phyloP scores from a whole-genome alignment of 73 alveolate species.

The Symbiodinium pilosum region DNA sequence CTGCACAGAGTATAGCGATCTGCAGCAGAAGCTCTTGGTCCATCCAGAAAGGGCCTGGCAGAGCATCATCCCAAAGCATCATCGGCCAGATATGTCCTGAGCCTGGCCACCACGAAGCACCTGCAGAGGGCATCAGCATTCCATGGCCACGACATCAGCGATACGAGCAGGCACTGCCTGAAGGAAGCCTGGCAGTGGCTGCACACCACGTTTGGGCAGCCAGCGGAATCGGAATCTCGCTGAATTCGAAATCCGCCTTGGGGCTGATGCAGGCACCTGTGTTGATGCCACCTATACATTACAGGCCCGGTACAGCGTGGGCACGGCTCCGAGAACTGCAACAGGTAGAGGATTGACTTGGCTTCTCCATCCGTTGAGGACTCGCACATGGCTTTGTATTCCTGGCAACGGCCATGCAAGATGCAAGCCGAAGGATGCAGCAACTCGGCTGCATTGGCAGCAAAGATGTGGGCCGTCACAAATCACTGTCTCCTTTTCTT shows the following conservation, averaged over 20 bases:
- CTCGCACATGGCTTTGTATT: slow-evolving; percentile 87
- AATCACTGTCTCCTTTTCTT: no score
- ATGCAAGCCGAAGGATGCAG: no score
- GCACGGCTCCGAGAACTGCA: slow-evolving; percentile 90
- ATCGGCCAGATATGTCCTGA: no score
- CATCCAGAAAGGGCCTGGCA: not conserved
- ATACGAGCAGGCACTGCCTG: not conserved
- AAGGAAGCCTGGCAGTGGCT: slow-evolving; percentile 63
- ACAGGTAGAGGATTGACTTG: slow-evolving; percentile 44
- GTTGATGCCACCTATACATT: not conserved
- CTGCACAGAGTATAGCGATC: slow-evolving; percentile 82
- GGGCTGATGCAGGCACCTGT: not conserved
- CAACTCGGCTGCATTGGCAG: no score
- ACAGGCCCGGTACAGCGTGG: slow-evolving; percentile 46
- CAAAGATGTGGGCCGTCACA: no score
- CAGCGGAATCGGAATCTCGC: slow-evolving; percentile 70
- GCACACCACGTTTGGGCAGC: slow-evolving; percentile 78
- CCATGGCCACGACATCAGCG: no score
- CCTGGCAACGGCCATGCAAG: not conserved
- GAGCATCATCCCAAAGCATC: not conserved
- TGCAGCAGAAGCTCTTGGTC: slow-evolving; percentile 41
- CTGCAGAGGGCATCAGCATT: slow-evolving; percentile 3
- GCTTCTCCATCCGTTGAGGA: slow-evolving; percentile 65
- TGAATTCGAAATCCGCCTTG: slow-evolving; percentile 77
- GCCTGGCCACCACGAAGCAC: slow-evolving; percentile 93